Conservation (phyloP, 257 asterid genomes). For the Perilla frutescens region DNA sequence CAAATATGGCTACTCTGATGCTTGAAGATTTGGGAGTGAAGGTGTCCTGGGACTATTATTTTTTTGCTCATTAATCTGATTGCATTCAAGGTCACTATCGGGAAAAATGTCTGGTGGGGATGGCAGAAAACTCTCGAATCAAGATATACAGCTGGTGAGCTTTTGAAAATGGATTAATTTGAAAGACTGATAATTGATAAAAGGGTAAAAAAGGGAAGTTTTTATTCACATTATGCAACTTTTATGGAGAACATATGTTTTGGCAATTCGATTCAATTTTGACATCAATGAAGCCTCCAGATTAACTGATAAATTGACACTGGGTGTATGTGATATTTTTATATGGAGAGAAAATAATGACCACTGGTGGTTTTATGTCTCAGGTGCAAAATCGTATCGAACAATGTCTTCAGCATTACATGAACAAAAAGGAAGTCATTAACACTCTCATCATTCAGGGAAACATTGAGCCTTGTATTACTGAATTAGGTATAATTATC, state of each 20-base stretch:
- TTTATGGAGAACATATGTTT: not conserved
- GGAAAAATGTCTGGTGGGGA: conserved; percentile 63
- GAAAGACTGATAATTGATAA: not conserved
- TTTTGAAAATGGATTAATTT: conserved; percentile 20
- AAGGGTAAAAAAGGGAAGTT: not conserved
- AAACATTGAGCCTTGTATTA: conserved; percentile 68
- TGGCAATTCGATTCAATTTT: conserved; percentile 16
- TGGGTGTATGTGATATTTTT: not conserved
- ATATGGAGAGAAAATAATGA: not conserved
- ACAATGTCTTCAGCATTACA: conserved; percentile 73
- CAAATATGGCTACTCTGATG: not conserved
- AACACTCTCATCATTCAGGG: conserved; percentile 58
- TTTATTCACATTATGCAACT: not conserved
- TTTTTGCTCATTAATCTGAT: conserved; percentile 19
- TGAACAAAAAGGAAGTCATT: conserved; percentile 78
- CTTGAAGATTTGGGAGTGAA: conserved; percentile 26
- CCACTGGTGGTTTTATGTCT: conserved; percentile 7
- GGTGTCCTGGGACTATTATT: conserved; percentile 18
- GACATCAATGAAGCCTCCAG: not conserved
- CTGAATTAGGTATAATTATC: conserved; percentile 64
- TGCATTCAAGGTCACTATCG: conserved; percentile 22
- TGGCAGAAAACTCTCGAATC: conserved; percentile 50
- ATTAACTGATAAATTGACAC: conserved; percentile 6
- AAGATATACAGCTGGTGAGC: conserved; percentile 64
- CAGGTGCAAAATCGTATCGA: conserved; percentile 85